A percentile compares a stretch with the other conserved stretches of the same genome.
These are phyloP conservation scores for Fusarium sp. DNA, from an alignment of 2,329 filamentous ascomycete species.

Conservation along the genomic window DNA sequence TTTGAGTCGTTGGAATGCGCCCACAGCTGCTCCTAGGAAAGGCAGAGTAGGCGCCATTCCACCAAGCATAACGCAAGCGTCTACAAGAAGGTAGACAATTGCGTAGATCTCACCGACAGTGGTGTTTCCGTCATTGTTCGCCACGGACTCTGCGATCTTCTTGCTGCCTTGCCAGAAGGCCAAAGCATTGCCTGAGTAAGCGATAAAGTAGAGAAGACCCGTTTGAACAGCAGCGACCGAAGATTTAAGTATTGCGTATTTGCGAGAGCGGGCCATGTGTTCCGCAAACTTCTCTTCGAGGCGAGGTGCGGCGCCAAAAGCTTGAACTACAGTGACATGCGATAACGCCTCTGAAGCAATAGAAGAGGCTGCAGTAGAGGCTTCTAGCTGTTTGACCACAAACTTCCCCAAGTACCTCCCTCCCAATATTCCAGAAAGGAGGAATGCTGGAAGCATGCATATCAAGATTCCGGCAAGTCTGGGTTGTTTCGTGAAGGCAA, in stretches of 20 bases:
- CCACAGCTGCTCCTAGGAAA: constrained; percentile 67
- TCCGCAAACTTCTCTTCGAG: constrained; percentile 60
- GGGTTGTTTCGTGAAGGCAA: constrained; percentile 73
- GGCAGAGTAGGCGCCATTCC: constrained; percentile 71
- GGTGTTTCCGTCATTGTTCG: constrained; percentile 47
- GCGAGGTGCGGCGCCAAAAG: constrained; percentile 65
- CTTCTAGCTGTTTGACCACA: constrained; percentile 58
- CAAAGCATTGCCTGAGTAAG: constrained; percentile 72
- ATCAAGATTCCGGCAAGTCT: constrained; percentile 72
- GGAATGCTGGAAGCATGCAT: constrained; percentile 70
- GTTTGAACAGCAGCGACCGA: constrained; percentile 66
- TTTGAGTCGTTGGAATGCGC: constrained; percentile 66
- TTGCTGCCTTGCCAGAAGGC: constrained; percentile 75
- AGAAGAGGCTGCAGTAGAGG: constrained; percentile 60
- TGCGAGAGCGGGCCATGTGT: constrained; percentile 55
- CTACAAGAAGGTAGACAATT: constrained; percentile 67
- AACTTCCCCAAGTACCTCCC: constrained; percentile 66
- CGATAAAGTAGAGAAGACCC: constrained; percentile 72
- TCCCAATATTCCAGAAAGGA: constrained; percentile 67
- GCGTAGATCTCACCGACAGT: constrained; percentile 58
- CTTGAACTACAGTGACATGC: constrained; percentile 70
- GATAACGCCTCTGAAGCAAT: constrained; percentile 71
- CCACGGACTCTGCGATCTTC: constrained; percentile 56
- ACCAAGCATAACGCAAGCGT: constrained; percentile 71
- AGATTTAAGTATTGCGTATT: constrained; percentile 67